phyloP scores from a whole-genome alignment of 805 yeast species.

The Yarrowia yakushimensis region DNA sequence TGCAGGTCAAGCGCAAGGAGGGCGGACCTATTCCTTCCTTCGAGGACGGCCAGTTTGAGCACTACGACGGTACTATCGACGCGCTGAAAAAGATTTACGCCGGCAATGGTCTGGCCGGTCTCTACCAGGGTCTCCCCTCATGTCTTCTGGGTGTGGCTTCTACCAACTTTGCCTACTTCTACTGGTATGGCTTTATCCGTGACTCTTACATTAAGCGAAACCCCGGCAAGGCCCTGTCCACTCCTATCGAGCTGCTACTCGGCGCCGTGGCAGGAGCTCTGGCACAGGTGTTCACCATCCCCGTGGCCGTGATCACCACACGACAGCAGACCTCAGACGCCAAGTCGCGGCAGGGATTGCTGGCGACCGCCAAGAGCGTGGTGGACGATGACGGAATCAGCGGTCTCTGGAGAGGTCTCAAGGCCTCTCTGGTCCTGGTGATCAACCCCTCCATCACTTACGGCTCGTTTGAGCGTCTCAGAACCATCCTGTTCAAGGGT shows the following conservation, averaged over 20 bases:
- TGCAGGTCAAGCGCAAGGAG: slow-evolving; percentile 45
- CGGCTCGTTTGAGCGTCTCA: slow-evolving; percentile 71
- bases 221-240: slow-evolving; percentile 41
- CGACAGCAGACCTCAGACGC: slow-evolving; percentile 43
- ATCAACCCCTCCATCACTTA: slow-evolving; percentile 84
- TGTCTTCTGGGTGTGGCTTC: slow-evolving; percentile 68
- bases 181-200: slow-evolving; percentile 78
- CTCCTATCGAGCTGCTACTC: slow-evolving; percentile 63
- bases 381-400: slow-evolving; percentile 58
- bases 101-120: slow-evolving; percentile 59
- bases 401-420: slow-evolving; percentile 81
- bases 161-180: slow-evolving; percentile 78
- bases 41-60: slow-evolving; percentile 29
- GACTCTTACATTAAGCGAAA: slow-evolving; percentile 48
- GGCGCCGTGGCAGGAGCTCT: slow-evolving; percentile 82
- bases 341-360: slow-evolving; percentile 36
- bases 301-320: slow-evolving; percentile 72
- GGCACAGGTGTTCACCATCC: slow-evolving; percentile 75
- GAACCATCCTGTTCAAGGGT: slow-evolving; percentile 46
- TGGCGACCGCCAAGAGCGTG: slow-evolving; percentile 49
- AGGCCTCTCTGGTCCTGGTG: slow-evolving; percentile 73
- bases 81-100: slow-evolving; percentile 55
- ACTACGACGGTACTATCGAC: slow-evolving; percentile 58
- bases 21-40: not conserved
- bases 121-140: slow-evolving; percentile 69